A percentile compares a stretch with the other conserved stretches of the same genome.
Evolutionary conservation across 805 yeast species (phyloP).

Genomic region (Myxozyma lipomycoides): DNA sequence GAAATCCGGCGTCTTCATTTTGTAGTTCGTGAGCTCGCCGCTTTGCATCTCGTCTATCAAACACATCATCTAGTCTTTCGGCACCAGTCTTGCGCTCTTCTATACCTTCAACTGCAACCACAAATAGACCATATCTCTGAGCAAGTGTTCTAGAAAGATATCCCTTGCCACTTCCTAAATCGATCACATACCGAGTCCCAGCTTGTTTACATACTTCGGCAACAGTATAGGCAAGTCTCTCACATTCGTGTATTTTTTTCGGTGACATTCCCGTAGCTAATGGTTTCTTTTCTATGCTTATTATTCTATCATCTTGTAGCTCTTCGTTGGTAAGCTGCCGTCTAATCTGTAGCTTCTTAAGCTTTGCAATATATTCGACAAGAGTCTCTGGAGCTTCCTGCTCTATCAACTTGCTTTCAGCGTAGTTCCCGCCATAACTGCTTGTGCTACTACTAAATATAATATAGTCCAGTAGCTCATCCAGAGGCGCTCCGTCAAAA

Average conservation of each 20-base stretch:
- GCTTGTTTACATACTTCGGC: conserved; percentile 9
- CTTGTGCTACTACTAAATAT: conserved; percentile 2
- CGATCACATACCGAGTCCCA: conserved; percentile 22
- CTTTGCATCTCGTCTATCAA: conserved; percentile 14
- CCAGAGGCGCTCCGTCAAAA: conserved; percentile 15
- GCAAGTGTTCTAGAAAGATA: conserved; percentile 29
- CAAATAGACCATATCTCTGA: conserved; percentile 17
- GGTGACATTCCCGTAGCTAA: conserved; percentile 29
- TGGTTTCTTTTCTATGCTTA: conserved; percentile 9
- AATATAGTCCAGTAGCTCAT: conserved; percentile 13
- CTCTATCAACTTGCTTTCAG: not conserved
- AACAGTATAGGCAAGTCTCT: conserved; percentile 15
- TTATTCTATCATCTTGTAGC: not conserved
- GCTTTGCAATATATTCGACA: conserved; percentile 5
- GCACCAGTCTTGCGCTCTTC: conserved; percentile 25
- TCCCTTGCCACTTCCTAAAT: conserved; percentile 32
- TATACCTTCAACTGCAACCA: conserved; percentile 26
- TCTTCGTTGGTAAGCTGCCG: conserved; percentile 9
- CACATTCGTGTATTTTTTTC: conserved; percentile 29
- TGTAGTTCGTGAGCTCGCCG: not conserved
- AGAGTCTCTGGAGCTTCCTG: conserved; percentile 16
- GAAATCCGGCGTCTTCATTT: conserved; percentile 2
- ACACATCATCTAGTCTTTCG: conserved; percentile 20
- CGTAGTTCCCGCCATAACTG: not conserved
- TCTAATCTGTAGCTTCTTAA: conserved; percentile 10